Base-by-base conservation (phyloP, 2,329 filamentous ascomycete genomes). In the Zymoseptoria tritici region DNA sequence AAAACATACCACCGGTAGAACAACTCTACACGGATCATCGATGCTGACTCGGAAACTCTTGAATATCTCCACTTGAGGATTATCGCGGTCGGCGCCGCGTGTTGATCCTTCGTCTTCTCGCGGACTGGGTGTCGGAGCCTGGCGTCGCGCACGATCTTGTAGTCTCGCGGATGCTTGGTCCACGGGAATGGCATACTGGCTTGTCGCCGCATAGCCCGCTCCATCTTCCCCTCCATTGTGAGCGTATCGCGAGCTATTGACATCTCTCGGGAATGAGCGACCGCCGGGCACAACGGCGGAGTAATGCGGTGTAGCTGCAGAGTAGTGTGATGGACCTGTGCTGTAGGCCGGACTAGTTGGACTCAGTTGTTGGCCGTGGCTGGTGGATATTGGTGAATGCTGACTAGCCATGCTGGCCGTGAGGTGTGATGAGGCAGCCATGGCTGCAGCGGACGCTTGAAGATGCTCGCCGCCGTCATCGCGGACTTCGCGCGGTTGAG, bases 1-100 rank as follows among this genome's bases (percentile, higher is more conserved):
- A 53, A 24, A 21, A 68, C 70, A 62, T 62, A 72, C 70, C 16
- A 95, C 94, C 1, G 94, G 94, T 1, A 99, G 81, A 26, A 99
- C 94, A 74, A 97, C 97, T 79, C 96, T 89, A 77, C 94, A 99
- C 2, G 94, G 94, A 71, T 99, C 94, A 67, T 99, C 94, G 83
- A 97, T 95, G 72, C 90, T 94, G 63, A 99, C 94, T 49, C 93
- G 87, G 83, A 99, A 99, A 1, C 90, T 96, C 75, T 99, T 99
- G 85, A 97, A 97, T 61, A 99, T 97, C 75, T 99, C 94, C 61
- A 97, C 92, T 67, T 80, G 77, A 9, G 78, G 77, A 62, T 80
- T 80, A 57, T 73, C 71, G 36, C 66, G 60, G 29, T 64, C 59
- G 55, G 56, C 60, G 29, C 57, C 56, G 50, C 62, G 57, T 62